A percentile compares a stretch with the other conserved stretches of the same genome.
These are phyloP conservation scores for Diaporthe aspalathi DNA, from an alignment of 2,329 filamentous ascomycete genomes.

Conservation along the genomic window DNA sequence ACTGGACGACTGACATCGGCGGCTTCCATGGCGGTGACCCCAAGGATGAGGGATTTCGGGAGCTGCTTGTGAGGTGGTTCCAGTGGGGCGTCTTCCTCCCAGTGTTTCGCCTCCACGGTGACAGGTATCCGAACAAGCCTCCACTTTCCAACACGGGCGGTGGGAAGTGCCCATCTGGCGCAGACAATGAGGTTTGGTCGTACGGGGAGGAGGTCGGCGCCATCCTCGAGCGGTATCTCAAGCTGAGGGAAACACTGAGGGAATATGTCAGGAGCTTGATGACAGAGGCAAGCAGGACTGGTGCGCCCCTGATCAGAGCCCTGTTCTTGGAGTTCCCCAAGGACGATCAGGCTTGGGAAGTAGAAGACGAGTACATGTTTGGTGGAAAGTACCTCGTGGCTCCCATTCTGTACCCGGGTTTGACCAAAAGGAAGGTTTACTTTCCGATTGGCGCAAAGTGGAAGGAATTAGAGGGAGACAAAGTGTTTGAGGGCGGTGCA, in stretches of 20 bases:
- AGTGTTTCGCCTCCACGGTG: constrained; percentile 75
- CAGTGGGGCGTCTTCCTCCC: constrained; percentile 76
- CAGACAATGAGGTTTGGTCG: constrained; percentile 73
- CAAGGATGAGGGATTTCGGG: constrained; percentile 64
- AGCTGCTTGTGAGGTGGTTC: constrained; percentile 76
- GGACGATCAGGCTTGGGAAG: constrained; percentile 64
- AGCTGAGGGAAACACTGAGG: constrained; percentile 67
- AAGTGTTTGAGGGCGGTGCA: constrained; percentile 33
- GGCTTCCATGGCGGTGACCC: constrained; percentile 76
- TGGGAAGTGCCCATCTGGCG: constrained; percentile 60
- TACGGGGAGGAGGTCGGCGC: constrained; percentile 70
- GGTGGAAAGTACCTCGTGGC: constrained; percentile 68
- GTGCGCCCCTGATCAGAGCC: constrained; percentile 70
- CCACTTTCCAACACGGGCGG: constrained; percentile 50
- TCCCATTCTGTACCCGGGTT: constrained; percentile 64
- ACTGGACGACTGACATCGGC: constrained; percentile 79
- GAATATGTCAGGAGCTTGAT: constrained; percentile 69
- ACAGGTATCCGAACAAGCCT: constrained; percentile 66
- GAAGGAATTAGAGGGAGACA: constrained; percentile 39
- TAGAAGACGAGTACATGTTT: constrained; percentile 74
- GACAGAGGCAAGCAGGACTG: constrained; percentile 68
- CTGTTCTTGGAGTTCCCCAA: constrained; percentile 73
- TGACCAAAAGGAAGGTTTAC: constrained; percentile 60
- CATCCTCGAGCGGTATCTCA: constrained; percentile 70
- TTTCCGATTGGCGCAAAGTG: constrained; percentile 55